Evolutionary conservation across 2,329 filamentous ascomycete species (phyloP).

Genomic region (Myriangium duriaei): DNA sequence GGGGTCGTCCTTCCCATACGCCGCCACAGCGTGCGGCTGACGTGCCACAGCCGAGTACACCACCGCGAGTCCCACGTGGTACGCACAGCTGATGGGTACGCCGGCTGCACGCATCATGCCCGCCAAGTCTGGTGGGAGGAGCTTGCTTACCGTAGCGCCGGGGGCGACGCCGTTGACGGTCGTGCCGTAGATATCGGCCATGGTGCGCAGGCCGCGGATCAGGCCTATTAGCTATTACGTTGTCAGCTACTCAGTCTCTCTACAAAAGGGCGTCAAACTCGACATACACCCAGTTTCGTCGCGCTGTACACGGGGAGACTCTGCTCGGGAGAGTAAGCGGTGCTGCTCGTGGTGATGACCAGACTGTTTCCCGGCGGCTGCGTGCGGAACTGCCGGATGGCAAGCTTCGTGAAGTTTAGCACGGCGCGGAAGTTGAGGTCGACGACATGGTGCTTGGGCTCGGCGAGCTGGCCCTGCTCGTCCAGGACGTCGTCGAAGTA

Average conservation of each 20-base stretch:
- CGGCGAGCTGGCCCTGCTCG: slow-evolving; percentile 17
- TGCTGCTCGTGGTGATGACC: slow-evolving; percentile 28
- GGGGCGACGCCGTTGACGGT: slow-evolving; percentile 31
- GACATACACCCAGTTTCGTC: slow-evolving; percentile 14
- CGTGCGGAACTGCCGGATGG: slow-evolving; percentile 18
- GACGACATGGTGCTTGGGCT: slow-evolving; percentile 21
- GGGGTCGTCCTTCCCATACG: slow-evolving; percentile 25
- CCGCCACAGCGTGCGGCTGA: slow-evolving; percentile 22
- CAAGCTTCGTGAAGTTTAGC: slow-evolving; percentile 25
- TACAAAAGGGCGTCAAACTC: too few species aligned
- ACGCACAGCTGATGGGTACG: slow-evolving; percentile 23
- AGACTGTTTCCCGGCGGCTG: slow-evolving; percentile 21
- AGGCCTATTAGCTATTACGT: slow-evolving; percentile 19
- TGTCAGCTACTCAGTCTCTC: too few species aligned
- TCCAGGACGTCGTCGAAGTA: slow-evolving; percentile 24
- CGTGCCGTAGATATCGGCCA: slow-evolving; percentile 17
- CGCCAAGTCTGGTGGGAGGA: slow-evolving; percentile 22
- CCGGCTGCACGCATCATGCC: slow-evolving; percentile 22
- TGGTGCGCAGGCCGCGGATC: slow-evolving; percentile 23
- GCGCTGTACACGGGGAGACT: slow-evolving; percentile 24
- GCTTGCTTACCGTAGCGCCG: slow-evolving; percentile 22
- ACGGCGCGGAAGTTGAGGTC: slow-evolving; percentile 25
- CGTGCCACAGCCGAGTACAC: slow-evolving; percentile 27
- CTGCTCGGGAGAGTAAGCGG: slow-evolving; percentile 28
- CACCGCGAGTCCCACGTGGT: slow-evolving; percentile 25